These are phyloP conservation scores for Mycena venus DNA, from an alignment of 768 basidiomycete species.

Conservation along the genomic window DNA sequence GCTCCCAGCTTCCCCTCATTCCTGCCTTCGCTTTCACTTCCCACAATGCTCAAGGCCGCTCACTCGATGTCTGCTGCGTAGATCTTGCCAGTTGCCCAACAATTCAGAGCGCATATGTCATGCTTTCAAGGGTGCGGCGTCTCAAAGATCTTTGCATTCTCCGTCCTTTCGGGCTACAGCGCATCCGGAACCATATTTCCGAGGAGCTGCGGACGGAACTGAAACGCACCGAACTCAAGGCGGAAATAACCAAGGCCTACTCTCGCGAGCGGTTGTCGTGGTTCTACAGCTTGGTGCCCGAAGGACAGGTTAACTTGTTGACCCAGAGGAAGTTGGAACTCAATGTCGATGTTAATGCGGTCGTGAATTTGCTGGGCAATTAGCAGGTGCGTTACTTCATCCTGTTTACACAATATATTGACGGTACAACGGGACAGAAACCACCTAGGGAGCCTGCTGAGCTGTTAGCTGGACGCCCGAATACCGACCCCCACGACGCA, in stretches of 20 bases:
- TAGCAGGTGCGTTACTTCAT: too few relatives aligned
- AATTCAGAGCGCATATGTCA: slow-evolving; percentile 14
- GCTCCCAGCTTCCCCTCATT: slow-evolving; percentile 7
- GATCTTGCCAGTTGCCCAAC: too few relatives aligned
- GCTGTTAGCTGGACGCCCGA: neutral
- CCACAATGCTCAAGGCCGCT: too few relatives aligned
- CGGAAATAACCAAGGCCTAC: too few relatives aligned
- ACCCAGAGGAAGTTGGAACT: too few relatives aligned
- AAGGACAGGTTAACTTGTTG: too few relatives aligned
- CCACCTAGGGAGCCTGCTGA: neutral
- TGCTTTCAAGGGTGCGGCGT: neutral
- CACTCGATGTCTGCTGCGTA: too few relatives aligned
- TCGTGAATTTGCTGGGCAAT: too few relatives aligned
- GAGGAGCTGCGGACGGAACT: neutral
- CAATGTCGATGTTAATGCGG: too few relatives aligned
- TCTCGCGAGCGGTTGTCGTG: slow-evolving; percentile 16
- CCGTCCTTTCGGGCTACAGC: neutral
- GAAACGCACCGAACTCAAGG: too few relatives aligned
- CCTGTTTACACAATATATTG: neutral
- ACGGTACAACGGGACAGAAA: neutral
- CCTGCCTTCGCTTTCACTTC: too few relatives aligned
- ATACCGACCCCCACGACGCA: neutral
- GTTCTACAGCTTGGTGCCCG: neutral
- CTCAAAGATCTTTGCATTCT: slow-evolving; percentile 4
- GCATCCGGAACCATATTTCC: neutral